Evolutionary conservation across 169 alveolate species (phyloP).

Genomic region (Plasmodium fragile): DNA sequence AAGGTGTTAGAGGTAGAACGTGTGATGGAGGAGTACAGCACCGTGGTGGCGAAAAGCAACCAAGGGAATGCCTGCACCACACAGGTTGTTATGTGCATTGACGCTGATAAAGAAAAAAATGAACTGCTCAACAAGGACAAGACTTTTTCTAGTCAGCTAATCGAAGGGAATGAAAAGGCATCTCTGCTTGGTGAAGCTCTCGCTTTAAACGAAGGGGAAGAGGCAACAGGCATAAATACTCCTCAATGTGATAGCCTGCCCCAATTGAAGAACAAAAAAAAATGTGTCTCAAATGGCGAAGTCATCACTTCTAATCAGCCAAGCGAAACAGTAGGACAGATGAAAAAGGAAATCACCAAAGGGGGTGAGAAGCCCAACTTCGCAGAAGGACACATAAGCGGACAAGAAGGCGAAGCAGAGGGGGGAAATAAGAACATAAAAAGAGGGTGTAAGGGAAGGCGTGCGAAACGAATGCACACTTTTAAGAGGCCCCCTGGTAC

Average conservation of each 20-base stretch:
- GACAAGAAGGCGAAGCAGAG: not conserved
- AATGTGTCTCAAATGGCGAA: not conserved
- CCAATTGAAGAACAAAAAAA: not conserved
- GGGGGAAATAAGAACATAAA: not conserved
- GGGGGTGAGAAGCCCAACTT: not conserved
- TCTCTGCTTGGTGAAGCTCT: not conserved
- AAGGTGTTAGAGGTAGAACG: constrained; percentile 15
- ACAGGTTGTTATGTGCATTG: not conserved
- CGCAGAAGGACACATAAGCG: not conserved
- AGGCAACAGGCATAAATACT: not conserved
- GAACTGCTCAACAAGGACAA: not conserved
- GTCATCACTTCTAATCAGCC: not conserved
- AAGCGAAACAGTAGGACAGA: not conserved
- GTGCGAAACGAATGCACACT: not conserved
- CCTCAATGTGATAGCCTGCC: not conserved
- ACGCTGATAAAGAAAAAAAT: not conserved
- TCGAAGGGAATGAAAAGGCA: not conserved
- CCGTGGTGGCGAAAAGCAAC: not conserved
- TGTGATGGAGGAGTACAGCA: constrained; percentile 9
- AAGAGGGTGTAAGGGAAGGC: not conserved
- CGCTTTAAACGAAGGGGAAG: not conserved
- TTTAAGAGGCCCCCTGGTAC: not conserved
- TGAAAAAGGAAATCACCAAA: not conserved
- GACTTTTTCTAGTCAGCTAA: not conserved
- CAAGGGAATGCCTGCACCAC: not conserved